Evolutionary conservation across 306 rosid species (phyloP), one percentile per base, ranked within the genome.

Genomic region (Trifolium subterraneum): DNA sequence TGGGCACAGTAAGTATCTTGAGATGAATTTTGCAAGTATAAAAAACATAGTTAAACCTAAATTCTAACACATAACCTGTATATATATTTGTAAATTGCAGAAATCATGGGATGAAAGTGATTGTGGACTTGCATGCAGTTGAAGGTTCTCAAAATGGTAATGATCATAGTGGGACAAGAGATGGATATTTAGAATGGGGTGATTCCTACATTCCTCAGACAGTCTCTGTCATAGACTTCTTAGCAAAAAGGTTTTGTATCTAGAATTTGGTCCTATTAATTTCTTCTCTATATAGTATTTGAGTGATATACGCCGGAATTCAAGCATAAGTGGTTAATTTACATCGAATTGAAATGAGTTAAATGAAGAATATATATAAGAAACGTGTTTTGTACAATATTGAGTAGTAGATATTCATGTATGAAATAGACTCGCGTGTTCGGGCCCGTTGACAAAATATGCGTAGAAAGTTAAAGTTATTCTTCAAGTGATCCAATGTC

Each of bases 1-100:
- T 89, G 95, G 95, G 90, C 90, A 54, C 78, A 76, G 92, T 89
- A 64, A 77, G 87, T 42, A 23, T n/a, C n/a, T 15, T 61, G 14
- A 58, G 18, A 60, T 9, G 0, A 29, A 29, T 3, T 15, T 13
- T 6, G 7, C 0, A 27, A 39, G 12, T 39, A 39, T 39, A 9
- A 41, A 10, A 8, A 41, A 10, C 1, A 35, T 35, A 41, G 14
- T 41, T 41, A 41, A 10, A 13, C 15, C 8, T 51, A 51, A 51
- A 8, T 18, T 7, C 12, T 16, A 16, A 50, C 22, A 16, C 10
- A 16, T 7, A 14, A 16, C 1, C 0, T 6, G 23, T n/a, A 55
- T 55, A 20, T 69, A 47, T 22, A 4, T 35, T 47, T 27, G 5
- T 70, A 10, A 64, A 50, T 41, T 81, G 74, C 77, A 84, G 90